These are phyloP conservation scores for Fusarium lateritium DNA, from an alignment of 2,329 filamentous ascomycete genomes.

Conservation along the genomic window DNA sequence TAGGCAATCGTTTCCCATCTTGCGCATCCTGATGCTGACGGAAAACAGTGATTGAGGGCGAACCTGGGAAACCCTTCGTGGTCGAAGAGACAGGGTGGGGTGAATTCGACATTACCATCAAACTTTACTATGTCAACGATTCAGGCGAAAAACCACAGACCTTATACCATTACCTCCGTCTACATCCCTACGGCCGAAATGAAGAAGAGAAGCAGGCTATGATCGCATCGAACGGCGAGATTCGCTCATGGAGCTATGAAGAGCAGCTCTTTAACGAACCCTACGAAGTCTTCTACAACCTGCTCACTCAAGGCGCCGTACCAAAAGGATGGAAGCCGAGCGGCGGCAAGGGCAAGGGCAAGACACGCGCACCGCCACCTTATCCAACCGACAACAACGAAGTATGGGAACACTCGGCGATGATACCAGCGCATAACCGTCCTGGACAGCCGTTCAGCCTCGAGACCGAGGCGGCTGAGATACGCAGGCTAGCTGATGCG, in stretches of 20 bases:
- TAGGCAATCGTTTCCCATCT: constrained; percentile 53
- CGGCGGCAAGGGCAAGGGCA: constrained; percentile 69
- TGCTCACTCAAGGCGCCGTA: constrained; percentile 81
- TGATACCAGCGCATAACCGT: constrained; percentile 78
- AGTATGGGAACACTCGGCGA: constrained; percentile 77
- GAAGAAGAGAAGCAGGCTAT: constrained; percentile 78
- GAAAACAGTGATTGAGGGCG: constrained; percentile 76
- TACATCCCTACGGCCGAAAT: constrained; percentile 90
- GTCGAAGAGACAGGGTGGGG: constrained; percentile 97
- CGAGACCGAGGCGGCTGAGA: constrained; percentile 76
- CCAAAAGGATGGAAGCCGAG: constrained; percentile 61
- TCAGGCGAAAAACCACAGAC: constrained; percentile 94
- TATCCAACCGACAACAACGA: constrained; percentile 61
- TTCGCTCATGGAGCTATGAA: constrained; percentile 88
- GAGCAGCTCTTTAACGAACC: constrained; percentile 98
- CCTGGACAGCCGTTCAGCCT: constrained; percentile 81
- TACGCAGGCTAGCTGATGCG: constrained; percentile 74
- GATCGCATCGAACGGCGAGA: constrained; percentile 71
- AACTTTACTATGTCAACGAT: constrained; percentile 92
- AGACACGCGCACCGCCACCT: constrained; percentile 58
- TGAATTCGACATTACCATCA: constrained; percentile 96
- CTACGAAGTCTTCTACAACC: constrained; percentile 90
- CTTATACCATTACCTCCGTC: constrained; percentile 91
- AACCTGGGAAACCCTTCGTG: constrained; percentile 78
- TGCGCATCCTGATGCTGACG: constrained; percentile 34